phyloP scores from a whole-genome alignment of 1,284 basidiomycete species.

The Wolfiporia cocos region DNA sequence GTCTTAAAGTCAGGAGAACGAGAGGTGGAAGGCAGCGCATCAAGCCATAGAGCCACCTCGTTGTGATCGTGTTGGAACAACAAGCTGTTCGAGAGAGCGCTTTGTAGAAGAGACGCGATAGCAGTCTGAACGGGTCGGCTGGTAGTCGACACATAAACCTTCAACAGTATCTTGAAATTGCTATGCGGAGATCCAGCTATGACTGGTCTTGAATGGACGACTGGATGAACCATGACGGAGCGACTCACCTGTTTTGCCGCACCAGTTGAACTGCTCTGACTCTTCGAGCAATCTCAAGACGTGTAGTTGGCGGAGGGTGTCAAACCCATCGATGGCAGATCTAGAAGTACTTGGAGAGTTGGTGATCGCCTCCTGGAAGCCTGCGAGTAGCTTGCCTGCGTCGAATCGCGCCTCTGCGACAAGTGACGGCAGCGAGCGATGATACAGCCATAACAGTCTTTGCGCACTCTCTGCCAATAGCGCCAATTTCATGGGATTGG shows the following conservation, averaged over 20 bases:
- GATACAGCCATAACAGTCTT: slow-evolving; percentile 80
- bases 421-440: slow-evolving; percentile 66
- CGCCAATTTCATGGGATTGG: slow-evolving; percentile 36
- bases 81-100: slow-evolving; percentile 62
- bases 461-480: slow-evolving; percentile 77
- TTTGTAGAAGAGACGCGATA: slow-evolving; percentile 51
- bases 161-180: slow-evolving; percentile 64
- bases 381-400: slow-evolving; percentile 72
- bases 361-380: slow-evolving; percentile 30
- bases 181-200: slow-evolving; percentile 37
- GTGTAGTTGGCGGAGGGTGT: slow-evolving; percentile 70
- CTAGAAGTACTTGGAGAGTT: neutral
- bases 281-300: slow-evolving; percentile 67
- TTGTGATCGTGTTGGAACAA: slow-evolving; percentile 78
- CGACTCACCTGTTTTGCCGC: slow-evolving; percentile 58
- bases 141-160: slow-evolving; percentile 47
- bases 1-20: slow-evolving; percentile 31
- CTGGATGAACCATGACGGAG: neutral
- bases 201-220: neutral
- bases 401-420: slow-evolving; percentile 83
- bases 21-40: slow-evolving; percentile 41
- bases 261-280: slow-evolving; percentile 76
- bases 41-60: slow-evolving; percentile 77
- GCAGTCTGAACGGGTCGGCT: slow-evolving; percentile 48
- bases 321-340: slow-evolving; percentile 35